Percentiles rank a stretch among this genome's conserved stretches.
Evolutionary conservation across 164 flowering plant species (phyloP).

Genomic region (Chloranthus sessilifolius): DNA sequence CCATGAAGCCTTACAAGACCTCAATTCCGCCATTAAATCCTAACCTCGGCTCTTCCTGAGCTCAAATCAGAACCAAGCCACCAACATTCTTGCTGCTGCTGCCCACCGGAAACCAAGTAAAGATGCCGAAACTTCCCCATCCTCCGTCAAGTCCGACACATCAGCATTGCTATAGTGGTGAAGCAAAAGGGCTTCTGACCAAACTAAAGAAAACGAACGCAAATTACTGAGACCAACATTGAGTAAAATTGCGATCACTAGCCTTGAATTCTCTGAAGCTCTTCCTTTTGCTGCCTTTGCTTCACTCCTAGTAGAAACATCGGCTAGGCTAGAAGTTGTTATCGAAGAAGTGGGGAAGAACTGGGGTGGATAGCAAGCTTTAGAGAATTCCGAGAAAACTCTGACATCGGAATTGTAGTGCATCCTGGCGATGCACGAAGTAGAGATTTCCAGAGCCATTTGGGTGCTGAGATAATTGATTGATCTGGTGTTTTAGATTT

Average conservation of each 20-base stretch:
- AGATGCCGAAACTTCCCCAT: constrained; percentile 23
- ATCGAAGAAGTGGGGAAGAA: constrained; percentile 83
- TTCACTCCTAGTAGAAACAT: constrained; percentile 80
- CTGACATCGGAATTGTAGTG: constrained; percentile 28
- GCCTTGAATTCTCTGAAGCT: constrained; percentile 92
- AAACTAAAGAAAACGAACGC: constrained; percentile 12
- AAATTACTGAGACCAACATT: constrained; percentile 55
- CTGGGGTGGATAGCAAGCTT: constrained; percentile 60
- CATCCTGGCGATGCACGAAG: too few species aligned
- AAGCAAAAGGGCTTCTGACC: constrained; percentile 25
- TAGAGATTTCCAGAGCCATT: too few species aligned
- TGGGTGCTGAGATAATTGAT: too few species aligned
- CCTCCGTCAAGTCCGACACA: constrained; percentile 54
- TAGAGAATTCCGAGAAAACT: constrained; percentile 35
- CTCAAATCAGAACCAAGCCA: constrained; percentile 30
- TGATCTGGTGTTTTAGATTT: too few species aligned
- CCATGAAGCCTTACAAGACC: constrained; percentile 68
- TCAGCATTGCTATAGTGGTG: constrained; percentile 54
- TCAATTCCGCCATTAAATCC: constrained; percentile 67
- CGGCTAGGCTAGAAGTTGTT: constrained; percentile 75
- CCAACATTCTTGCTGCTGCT: constrained; percentile 33
- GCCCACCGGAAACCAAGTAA: constrained; percentile 20
- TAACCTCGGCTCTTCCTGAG: constrained; percentile 83
- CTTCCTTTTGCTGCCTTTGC: constrained; percentile 96
- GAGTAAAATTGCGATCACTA: constrained; percentile 66